These are phyloP conservation scores for Pisolithus sp. DNA, from an alignment of 768 basidiomycete species.

Conservation along the genomic window DNA sequence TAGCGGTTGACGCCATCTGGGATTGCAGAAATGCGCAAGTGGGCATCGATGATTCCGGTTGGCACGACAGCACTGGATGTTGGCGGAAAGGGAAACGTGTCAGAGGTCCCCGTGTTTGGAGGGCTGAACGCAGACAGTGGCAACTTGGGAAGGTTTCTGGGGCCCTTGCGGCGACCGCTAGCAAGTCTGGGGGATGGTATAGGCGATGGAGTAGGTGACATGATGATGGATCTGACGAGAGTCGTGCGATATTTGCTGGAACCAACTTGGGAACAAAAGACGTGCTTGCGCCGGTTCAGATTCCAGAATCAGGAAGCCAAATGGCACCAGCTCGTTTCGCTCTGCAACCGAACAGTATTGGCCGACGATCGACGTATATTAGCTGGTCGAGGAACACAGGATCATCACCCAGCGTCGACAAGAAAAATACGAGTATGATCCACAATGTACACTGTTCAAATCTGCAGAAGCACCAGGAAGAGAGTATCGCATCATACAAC, in stretches of 20 bases:
- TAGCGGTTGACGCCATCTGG: not conserved
- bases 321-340: no score
- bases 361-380: no score
- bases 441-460: no score
- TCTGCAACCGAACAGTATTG: no score
- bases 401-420: no score
- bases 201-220: constrained; percentile 10
- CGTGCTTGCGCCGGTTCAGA: no score
- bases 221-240: not conserved
- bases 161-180: constrained; percentile 50
- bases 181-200: constrained; percentile 37
- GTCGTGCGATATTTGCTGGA: not conserved
- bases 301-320: no score
- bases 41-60: constrained; percentile 57
- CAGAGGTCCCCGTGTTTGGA: constrained; percentile 59
- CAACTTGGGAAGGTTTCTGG: constrained; percentile 62
- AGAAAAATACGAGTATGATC: no score
- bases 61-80: constrained; percentile 67
- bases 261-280: no score
- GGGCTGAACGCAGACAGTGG: constrained; percentile 73
- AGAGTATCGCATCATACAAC: no score
- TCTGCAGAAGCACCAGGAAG: no score
- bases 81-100: constrained; percentile 60
- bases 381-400: no score
- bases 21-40: constrained; percentile 42